Evolutionary conservation across 129 eudicot genomes (phyloP).

Genomic region (Arctium lappa): DNA sequence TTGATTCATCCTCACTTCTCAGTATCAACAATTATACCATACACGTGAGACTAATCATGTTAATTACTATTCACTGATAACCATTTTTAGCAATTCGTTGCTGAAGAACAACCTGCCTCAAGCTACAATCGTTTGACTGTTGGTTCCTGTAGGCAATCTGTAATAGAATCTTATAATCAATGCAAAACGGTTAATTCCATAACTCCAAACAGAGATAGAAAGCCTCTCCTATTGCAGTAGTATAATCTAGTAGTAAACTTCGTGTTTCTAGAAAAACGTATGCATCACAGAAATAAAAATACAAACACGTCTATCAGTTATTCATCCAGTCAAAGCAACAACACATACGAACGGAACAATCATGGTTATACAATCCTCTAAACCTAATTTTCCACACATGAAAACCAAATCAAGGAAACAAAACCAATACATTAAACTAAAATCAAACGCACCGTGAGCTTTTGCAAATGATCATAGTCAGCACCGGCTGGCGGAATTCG

Average conservation of each 20-base stretch:
- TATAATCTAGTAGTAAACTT: not conserved
- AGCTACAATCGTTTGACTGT: not conserved
- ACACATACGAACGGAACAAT: not conserved
- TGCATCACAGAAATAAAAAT: not conserved
- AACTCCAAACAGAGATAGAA: not conserved
- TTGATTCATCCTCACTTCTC: not conserved
- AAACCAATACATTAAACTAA: not conserved
- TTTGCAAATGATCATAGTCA: constrained; percentile 28
- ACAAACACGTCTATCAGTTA: not conserved
- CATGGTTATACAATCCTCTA: not conserved
- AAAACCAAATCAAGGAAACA: not conserved
- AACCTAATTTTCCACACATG: not conserved
- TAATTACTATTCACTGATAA: not conserved
- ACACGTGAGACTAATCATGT: not conserved
- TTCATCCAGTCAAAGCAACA: constrained; percentile 15
- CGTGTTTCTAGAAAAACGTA: not conserved
- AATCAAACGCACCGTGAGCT: constrained; percentile 55
- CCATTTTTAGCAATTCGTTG: not conserved
- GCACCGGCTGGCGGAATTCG: constrained; percentile 19
- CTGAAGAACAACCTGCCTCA: not conserved
- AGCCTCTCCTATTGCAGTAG: not conserved
- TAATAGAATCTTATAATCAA: not conserved
- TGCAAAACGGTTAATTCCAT: not conserved
- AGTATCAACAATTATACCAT: not conserved
- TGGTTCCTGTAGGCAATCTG: not conserved